Evolutionary conservation across 352 stramenopile species (phyloP).

Genomic region (Plasmopara viticola): DNA sequence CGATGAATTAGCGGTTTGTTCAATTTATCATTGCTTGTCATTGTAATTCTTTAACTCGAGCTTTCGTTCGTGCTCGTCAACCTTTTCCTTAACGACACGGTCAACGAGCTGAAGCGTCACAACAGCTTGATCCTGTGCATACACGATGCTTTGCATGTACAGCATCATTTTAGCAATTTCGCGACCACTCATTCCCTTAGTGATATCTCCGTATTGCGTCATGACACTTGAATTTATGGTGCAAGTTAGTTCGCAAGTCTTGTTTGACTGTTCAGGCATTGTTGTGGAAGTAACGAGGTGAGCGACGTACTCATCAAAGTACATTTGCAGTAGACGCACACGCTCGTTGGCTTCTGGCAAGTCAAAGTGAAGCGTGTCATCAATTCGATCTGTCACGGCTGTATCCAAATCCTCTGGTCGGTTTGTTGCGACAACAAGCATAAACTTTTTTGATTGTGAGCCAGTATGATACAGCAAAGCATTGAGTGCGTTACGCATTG

Average conservation of each 20-base stretch:
- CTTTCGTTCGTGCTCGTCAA: slow-evolving; percentile 71
- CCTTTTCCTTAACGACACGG: slow-evolving; percentile 62
- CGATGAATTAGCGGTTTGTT: too few species aligned
- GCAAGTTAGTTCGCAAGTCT: background rate
- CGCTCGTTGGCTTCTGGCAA: slow-evolving; percentile 58
- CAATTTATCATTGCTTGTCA: slow-evolving; percentile 11
- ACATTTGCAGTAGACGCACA: slow-evolving; percentile 60
- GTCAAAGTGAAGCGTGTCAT: slow-evolving; percentile 78
- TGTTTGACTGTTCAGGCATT: too few species aligned
- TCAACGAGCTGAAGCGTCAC: slow-evolving; percentile 47
- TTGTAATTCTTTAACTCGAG: slow-evolving; percentile 47
- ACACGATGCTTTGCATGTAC: slow-evolving; percentile 78
- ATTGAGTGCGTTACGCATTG: too few species aligned
- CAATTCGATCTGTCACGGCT: slow-evolving; percentile 73
- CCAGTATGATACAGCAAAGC: too few species aligned
- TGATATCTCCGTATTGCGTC: slow-evolving; percentile 46
- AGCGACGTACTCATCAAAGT: slow-evolving; percentile 57
- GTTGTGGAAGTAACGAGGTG: slow-evolving; percentile 7
- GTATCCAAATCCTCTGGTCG: slow-evolving; percentile 72
- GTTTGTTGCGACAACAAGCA: background rate
- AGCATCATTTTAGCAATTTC: slow-evolving; percentile 87
- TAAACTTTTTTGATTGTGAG: too few species aligned
- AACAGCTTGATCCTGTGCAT: slow-evolving; percentile 56
- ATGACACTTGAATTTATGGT: slow-evolving; percentile 20
- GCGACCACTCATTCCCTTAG: slow-evolving; percentile 72